phyloP scores from a whole-genome alignment of 371 early-diverging fungal genomes.

The Mortierella sp. region DNA sequence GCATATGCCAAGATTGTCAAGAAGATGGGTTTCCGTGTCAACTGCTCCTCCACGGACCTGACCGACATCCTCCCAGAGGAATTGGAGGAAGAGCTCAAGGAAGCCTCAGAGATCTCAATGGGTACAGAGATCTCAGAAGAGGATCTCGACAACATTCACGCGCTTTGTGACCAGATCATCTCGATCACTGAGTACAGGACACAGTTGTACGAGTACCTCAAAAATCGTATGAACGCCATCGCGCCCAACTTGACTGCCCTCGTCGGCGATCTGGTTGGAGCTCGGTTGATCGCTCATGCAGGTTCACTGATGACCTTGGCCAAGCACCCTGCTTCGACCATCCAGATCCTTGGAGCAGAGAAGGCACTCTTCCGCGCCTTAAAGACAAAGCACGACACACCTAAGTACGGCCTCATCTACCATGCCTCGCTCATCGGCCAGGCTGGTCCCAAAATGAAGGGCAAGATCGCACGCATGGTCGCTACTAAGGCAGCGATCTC shows the following conservation, averaged over 20 bases:
- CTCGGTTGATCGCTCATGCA: conserved; percentile 92
- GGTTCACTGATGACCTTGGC: conserved; percentile 93
- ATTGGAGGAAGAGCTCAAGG: conserved; percentile 73
- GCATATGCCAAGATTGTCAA: conserved; percentile 91
- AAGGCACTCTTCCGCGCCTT: conserved; percentile 97
- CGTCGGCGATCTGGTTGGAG: conserved; percentile 94
- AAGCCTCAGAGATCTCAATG: conserved; percentile 93
- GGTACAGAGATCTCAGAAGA: conserved; percentile 93
- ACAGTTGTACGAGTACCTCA: conserved; percentile 91
- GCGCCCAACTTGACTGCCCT: conserved; percentile 95
- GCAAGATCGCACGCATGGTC: conserved; percentile 92
- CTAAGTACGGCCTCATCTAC: conserved; percentile 97
- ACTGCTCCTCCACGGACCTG: conserved; percentile 76
- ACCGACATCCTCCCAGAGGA: conserved; percentile 92
- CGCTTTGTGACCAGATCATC: conserved; percentile 87
- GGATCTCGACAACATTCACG: conserved; percentile 89
- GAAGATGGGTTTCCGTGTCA: conserved; percentile 90
- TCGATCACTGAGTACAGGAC: conserved; percentile 88
- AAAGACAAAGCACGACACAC: conserved; percentile 95
- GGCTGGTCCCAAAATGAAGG: conserved; percentile 89
- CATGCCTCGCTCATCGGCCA: conserved; percentile 92
- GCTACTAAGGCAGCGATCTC: conserved; percentile 95
- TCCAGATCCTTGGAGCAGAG: conserved; percentile 98
- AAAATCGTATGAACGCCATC: conserved; percentile 89
- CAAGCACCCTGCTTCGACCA: conserved; percentile 94